These are phyloP conservation scores for Globisporangium orthogonon DNA, from an alignment of 352 stramenopile species.

Conservation along the genomic window DNA sequence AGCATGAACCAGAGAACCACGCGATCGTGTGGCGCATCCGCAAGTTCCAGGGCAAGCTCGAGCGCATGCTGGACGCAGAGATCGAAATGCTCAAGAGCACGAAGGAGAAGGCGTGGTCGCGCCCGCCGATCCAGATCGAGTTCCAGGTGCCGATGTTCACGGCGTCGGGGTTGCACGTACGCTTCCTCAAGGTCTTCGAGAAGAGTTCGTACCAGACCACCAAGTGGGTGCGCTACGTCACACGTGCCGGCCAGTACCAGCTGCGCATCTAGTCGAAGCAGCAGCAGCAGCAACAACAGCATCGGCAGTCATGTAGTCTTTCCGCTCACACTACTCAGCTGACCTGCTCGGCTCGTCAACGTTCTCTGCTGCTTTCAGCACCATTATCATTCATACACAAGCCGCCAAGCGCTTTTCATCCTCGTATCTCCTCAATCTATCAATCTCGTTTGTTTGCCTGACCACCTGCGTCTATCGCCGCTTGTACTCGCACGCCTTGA, in stretches of 20 bases:
- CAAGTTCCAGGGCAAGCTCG: constrained; percentile 94
- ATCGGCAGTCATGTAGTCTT: no score
- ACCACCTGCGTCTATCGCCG: constrained; percentile 31
- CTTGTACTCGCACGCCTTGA: constrained; percentile 87
- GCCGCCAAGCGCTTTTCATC: background rate
- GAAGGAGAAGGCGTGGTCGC: constrained; percentile 94
- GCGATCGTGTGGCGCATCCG: constrained; percentile 98
- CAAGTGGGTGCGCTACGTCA: constrained; percentile 99
- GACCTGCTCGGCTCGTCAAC: background rate
- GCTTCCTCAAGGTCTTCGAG: constrained; percentile 98
- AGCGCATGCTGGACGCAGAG: constrained; percentile 93
- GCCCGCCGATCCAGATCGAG: constrained; percentile 95
- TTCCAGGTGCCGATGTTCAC: constrained; percentile 99
- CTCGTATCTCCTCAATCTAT: background rate
- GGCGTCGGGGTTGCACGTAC: constrained; percentile 95
- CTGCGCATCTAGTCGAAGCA: constrained; percentile 88
- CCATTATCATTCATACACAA: background rate
- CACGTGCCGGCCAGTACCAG: constrained; percentile 96
- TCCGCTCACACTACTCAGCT: no score
- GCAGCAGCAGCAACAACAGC: background rate
- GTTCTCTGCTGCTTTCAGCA: background rate
- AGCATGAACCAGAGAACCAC: constrained; percentile 97
- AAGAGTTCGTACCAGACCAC: constrained; percentile 97
- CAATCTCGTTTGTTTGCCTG: background rate
- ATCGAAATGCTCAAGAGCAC: constrained; percentile 97